phyloP scores from a whole-genome alignment of 176 grass and related monocot genomes.

The Carex littledalei region DNA sequence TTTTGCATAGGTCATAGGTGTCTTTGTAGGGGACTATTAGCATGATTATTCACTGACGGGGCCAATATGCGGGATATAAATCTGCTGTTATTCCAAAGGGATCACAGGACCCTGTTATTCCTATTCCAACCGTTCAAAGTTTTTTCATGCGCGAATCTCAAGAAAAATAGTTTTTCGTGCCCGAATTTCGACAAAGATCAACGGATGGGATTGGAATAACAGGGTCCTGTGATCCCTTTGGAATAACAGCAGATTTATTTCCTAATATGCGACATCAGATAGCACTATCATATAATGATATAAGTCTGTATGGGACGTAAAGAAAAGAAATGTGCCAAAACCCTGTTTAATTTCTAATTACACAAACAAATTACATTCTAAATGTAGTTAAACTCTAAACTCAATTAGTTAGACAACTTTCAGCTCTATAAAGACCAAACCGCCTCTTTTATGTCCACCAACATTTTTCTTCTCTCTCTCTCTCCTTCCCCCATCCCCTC shows the following conservation, averaged over 20 bases:
- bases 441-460: not conserved
- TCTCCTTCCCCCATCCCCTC: slow-evolving; percentile 1
- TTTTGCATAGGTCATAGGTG: not conserved
- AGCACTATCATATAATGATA: not conserved
- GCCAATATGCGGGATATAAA: not conserved
- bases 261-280: not conserved
- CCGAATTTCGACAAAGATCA: no score
- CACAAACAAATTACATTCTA: not conserved
- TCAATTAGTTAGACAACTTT: not conserved
- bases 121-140: no score
- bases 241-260: no score
- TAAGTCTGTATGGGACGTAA: not conserved
- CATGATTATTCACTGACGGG: not conserved
- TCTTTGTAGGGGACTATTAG: not conserved
- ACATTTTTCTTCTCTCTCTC: not conserved
- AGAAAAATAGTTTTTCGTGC: no score
- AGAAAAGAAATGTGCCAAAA: slow-evolving; percentile 7
- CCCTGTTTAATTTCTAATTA: not conserved
- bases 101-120: no score
- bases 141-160: no score
- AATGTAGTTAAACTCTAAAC: slow-evolving; percentile 6
- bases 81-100: no score
- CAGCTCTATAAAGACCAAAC: slow-evolving; percentile 4
- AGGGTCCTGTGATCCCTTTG: no score
- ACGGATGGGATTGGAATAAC: no score